These are phyloP conservation scores for Postia placenta DNA, from an alignment of 768 basidiomycete genomes.

Conservation along the genomic window DNA sequence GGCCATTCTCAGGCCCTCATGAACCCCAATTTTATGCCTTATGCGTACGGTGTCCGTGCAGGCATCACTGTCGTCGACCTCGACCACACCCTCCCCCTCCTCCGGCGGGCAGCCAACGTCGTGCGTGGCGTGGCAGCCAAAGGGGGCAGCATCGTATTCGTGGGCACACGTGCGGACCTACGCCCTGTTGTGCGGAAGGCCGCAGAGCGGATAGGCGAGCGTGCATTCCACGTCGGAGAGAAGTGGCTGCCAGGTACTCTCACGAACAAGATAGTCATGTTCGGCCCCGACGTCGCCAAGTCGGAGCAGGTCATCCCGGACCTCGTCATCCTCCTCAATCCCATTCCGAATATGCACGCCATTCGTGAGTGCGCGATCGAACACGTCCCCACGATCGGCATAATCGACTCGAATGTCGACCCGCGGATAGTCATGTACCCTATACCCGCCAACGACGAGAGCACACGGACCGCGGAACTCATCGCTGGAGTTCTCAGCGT, in stretches of 20 bases:
- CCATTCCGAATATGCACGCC: conserved; percentile 75
- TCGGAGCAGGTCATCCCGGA: conserved; percentile 67
- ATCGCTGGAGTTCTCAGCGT: conserved; percentile 86
- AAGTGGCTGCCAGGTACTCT: conserved; percentile 95
- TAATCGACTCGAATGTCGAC: conserved; percentile 93
- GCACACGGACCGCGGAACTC: conserved; percentile 82
- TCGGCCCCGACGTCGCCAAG: conserved; percentile 49
- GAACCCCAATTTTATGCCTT: conserved; percentile 87
- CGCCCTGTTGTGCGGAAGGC: conserved; percentile 71
- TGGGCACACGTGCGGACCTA: conserved; percentile 82
- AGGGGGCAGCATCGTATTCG: conserved; percentile 83
- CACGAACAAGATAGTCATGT: conserved; percentile 78
- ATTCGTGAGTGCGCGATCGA: conserved; percentile 88
- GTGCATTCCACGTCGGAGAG: conserved; percentile 81
- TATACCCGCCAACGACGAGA: conserved; percentile 98
- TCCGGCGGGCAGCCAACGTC: conserved; percentile 86
- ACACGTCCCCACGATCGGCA: conserved; percentile 89
- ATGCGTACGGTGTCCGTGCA: conserved; percentile 87
- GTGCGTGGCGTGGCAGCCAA: conserved; percentile 75
- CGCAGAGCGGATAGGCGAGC: conserved; percentile 68
- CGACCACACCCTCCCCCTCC: conserved; percentile 86
- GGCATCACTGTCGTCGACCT: conserved; percentile 92
- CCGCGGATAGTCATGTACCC: conserved; percentile 97
- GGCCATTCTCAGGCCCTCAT: conserved; percentile 82
- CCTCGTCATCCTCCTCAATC: conserved; percentile 88